Conservation (phyloP, 495 filamentous ascomycete species). For the Astrothelium macrocarpum region DNA sequence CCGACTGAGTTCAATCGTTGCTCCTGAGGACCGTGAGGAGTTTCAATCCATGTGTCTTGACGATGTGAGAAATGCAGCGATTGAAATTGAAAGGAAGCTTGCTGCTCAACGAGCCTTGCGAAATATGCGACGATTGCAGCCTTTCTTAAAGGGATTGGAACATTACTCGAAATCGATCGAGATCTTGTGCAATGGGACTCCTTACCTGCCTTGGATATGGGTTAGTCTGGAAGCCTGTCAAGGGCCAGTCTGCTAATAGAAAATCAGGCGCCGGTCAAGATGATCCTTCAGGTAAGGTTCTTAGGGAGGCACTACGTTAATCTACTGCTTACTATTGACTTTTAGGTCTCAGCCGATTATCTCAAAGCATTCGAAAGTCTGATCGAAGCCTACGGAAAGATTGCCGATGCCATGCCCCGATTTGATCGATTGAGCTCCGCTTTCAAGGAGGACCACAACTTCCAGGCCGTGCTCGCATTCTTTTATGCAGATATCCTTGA, state of each 20-base stretch:
- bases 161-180: slow-evolving; percentile 36
- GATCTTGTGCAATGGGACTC: slow-evolving; percentile 38
- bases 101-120: slow-evolving; percentile 30
- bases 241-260: slow-evolving; percentile 4
- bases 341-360: slow-evolving; percentile 25
- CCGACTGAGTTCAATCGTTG: slow-evolving; percentile 25
- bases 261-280: slow-evolving; percentile 35
- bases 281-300: slow-evolving; percentile 32
- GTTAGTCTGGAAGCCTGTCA: slow-evolving; percentile 10
- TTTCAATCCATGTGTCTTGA: slow-evolving; percentile 31
- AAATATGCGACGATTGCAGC: slow-evolving; percentile 34
- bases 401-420: slow-evolving; percentile 32
- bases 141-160: slow-evolving; percentile 32
- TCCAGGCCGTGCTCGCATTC: slow-evolving; percentile 34
- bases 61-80: slow-evolving; percentile 30
- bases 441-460: slow-evolving; percentile 26
- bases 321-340: not conserved
- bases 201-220: slow-evolving; percentile 40
- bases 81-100: slow-evolving; percentile 31
- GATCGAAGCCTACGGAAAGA: slow-evolving; percentile 34
- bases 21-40: slow-evolving; percentile 20
- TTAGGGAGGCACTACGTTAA: not conserved
- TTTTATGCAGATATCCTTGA: slow-evolving; percentile 38
- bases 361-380: slow-evolving; percentile 34
- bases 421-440: slow-evolving; percentile 29